Conservation (phyloP, 164 flowering plant genomes). For the Kingdonia uniflora region DNA sequence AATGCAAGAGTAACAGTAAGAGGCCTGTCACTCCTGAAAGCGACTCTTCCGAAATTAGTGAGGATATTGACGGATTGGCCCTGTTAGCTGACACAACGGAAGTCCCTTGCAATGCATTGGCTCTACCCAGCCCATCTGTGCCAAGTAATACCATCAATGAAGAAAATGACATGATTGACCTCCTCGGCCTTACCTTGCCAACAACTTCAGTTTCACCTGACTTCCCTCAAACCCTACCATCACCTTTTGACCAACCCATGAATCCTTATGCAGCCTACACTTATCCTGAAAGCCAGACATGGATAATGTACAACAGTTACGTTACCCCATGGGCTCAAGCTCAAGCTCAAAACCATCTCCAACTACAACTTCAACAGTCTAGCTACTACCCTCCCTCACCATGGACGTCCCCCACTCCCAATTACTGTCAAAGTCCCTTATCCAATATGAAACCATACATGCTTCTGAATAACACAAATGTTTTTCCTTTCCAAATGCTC, state of each 20-base stretch:
- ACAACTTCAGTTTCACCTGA: too few species aligned
- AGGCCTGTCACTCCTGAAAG: constrained; percentile 22
- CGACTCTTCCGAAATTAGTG: constrained; percentile 14
- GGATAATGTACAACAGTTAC: constrained; percentile 38
- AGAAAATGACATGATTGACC: constrained; percentile 80
- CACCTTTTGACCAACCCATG: constrained; percentile 20
- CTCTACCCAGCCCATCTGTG: constrained; percentile 45
- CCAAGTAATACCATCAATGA: constrained; percentile 39
- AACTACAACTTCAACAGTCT: constrained; percentile 7
- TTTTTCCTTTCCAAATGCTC: constrained; percentile 10
- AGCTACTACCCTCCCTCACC: constrained; percentile 80
- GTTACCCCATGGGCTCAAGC: constrained; percentile 81
- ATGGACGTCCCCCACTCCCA: constrained; percentile 38
- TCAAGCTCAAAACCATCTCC: too few species aligned
- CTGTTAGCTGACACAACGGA: constrained; percentile 15
- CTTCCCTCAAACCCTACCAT: constrained; percentile 1
- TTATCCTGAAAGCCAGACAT: constrained; percentile 29
- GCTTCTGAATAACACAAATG: constrained; percentile 9
- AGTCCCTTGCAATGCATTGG: constrained; percentile 35
- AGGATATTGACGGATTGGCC: constrained; percentile 4
- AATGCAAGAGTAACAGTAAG: constrained; percentile 54
- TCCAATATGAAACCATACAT: too few species aligned
- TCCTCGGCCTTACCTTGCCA: constrained; percentile 66
- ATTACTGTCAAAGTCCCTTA: too few species aligned
- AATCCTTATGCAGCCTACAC: constrained; percentile 22